Conservation (phyloP, 805 yeast genomes). For the Cyberlindnera saturnus region DNA sequence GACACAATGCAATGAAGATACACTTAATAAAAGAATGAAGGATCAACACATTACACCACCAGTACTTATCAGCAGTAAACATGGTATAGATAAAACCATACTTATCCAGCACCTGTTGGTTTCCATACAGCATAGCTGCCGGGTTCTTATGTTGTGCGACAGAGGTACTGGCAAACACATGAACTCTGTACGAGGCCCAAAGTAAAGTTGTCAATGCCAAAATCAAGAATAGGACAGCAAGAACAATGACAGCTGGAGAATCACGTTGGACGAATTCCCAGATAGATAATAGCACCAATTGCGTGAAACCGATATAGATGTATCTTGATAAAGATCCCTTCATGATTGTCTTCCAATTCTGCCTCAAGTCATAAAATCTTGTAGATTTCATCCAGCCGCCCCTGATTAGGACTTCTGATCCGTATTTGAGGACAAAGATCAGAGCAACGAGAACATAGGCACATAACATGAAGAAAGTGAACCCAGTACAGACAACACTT, state of each 20-base stretch:
- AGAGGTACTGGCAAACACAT: constrained; percentile 57
- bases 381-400: constrained; percentile 44
- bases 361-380: constrained; percentile 43
- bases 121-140: constrained; percentile 82
- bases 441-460: constrained; percentile 66
- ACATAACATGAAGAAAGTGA: constrained; percentile 75
- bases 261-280: constrained; percentile 84
- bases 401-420: constrained; percentile 41
- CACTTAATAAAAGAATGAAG: constrained; percentile 60
- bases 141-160: constrained; percentile 62
- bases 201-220: constrained; percentile 53
- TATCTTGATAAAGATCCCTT: constrained; percentile 80
- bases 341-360: constrained; percentile 51
- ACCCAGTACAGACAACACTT: constrained; percentile 78
- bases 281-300: constrained; percentile 67
- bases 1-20: constrained; percentile 72
- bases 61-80: constrained; percentile 75
- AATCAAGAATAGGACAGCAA: constrained; percentile 67
- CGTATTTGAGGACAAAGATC: constrained; percentile 48
- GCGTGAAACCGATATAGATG: constrained; percentile 80
- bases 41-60: constrained; percentile 71
- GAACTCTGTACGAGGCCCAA: constrained; percentile 63
- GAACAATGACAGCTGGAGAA: constrained; percentile 82
- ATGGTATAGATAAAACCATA: constrained; percentile 88
- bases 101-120: constrained; percentile 61